Evolutionary conservation across 345 rosid species (phyloP).

Genomic region (Passiflora organensis): DNA sequence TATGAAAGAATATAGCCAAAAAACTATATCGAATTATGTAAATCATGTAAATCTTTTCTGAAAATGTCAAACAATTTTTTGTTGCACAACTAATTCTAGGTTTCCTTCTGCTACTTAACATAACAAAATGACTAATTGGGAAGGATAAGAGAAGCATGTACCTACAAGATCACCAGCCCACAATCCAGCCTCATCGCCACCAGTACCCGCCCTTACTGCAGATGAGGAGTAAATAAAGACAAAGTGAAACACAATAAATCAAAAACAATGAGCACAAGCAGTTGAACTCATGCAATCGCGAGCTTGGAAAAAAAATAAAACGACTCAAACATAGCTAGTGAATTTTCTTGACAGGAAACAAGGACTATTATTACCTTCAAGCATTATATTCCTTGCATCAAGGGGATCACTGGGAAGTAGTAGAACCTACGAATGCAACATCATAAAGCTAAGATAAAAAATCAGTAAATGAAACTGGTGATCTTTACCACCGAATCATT

Average conservation of each 20-base stretch:
- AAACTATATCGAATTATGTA: no score
- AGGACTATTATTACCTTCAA: constrained; percentile 76
- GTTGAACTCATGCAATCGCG: background rate
- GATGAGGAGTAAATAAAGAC: constrained; percentile 14
- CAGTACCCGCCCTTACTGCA: constrained; percentile 97
- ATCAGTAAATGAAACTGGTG: background rate
- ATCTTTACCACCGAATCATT: no score
- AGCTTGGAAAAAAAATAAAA: no score
- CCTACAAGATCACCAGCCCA: constrained; percentile 99
- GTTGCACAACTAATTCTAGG: constrained; percentile 4
- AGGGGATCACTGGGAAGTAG: constrained; percentile 90
- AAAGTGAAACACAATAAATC: background rate
- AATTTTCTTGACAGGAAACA: constrained; percentile 1
- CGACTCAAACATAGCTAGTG: background rate
- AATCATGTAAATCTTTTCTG: no score
- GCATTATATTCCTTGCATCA: constrained; percentile 92
- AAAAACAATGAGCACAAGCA: constrained; percentile 2
- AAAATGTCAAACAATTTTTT: no score
- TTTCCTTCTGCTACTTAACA: constrained; percentile 3
- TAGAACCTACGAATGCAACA: constrained; percentile 40
- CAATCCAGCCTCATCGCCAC: constrained; percentile 98
- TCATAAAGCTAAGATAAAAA: constrained; percentile 2
- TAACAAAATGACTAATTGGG: constrained; percentile 11
- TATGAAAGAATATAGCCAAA: no score
- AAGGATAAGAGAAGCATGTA: constrained; percentile 62